Percentiles rank a stretch among this genome's conserved stretches.
Evolutionary conservation across 495 filamentous ascomycete species (phyloP).

Genomic region (Daldinia childiae): DNA sequence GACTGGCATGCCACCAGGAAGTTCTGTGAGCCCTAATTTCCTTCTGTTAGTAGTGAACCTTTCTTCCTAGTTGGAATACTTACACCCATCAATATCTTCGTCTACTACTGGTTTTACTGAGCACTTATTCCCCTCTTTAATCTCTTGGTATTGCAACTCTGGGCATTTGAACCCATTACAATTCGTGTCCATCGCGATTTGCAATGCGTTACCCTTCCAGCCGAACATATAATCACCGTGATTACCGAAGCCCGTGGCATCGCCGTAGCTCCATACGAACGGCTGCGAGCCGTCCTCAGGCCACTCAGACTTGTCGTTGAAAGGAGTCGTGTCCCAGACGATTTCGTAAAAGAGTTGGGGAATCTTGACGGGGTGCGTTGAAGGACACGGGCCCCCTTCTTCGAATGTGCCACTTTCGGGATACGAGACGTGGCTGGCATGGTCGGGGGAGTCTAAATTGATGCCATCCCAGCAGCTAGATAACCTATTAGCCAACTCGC

Average conservation of each 20-base stretch:
- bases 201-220: conserved; percentile 45
- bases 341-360: conserved; percentile 53
- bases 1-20: conserved; percentile 43
- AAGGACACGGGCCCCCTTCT: conserved; percentile 45
- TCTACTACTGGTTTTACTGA: conserved; percentile 38
- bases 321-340: conserved; percentile 52
- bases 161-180: conserved; percentile 39
- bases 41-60: conserved; percentile 1
- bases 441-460: conserved; percentile 41
- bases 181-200: conserved; percentile 41
- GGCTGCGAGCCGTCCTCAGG: conserved; percentile 55
- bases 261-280: conserved; percentile 56
- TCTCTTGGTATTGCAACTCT: conserved; percentile 38
- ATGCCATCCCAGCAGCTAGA: conserved; percentile 42
- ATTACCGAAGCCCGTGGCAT: conserved; percentile 42
- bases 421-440: conserved; percentile 43
- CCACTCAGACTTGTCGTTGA: conserved; percentile 53
- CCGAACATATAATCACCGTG: conserved; percentile 46
- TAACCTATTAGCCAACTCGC: background rate
- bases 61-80: conserved; percentile 17
- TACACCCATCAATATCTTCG: conserved; percentile 48
- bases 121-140: conserved; percentile 47
- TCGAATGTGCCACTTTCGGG: conserved; percentile 47
- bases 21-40: conserved; percentile 35
- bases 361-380: conserved; percentile 46